Evolutionary conservation across 2,329 filamentous ascomycete genomes (phyloP), one percentile per base, ranked within the genome.

Genomic region (Trichoderma sp.): DNA sequence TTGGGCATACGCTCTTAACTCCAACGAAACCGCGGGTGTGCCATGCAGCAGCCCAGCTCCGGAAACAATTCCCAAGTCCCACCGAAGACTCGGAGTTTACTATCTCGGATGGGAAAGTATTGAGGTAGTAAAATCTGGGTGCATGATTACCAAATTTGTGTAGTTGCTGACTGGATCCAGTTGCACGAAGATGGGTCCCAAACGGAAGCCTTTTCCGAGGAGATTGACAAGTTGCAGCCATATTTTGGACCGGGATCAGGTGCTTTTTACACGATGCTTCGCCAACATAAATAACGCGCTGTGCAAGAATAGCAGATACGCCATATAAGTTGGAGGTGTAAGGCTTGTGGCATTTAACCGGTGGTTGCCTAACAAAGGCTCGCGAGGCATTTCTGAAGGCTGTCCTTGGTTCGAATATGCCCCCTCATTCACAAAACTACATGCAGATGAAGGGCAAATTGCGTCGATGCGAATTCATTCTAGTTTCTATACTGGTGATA

Each of bases 81-180:
- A 75, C 9, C 72, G 59, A 8, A 68, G 74, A 15, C 53, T 76
- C 2, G 73, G 70, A 6, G 50, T 73, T 4, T 75, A 75, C 36
- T 70, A 47, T 47, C 70, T 75, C 1, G 75, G 74, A 1, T 75
- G 75, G 75, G 75, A 76, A 12, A 75, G 74, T n/a, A 73, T 76
- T 36, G 74, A 76, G 74, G 75, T 74, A 32, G n/a, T 15, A 26
- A 39, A 58, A 39, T 15, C 0, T 15, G 15, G 7, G 26, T 2
- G 12, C 2, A 6, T 13, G 7, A 3, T 32, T 4, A 26, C 13
- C 5, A 4, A 2, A n/a, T 28, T 9, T 2, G 1, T 2, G 15
- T 15, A 23, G 11, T 15, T 58, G 15, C 65, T 70, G 8, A 69
- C 43, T 12, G 9, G 13, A 1, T 8, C 6, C 4, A 76, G 74